Evolutionary conservation across 2,329 filamentous ascomycete species (phyloP).

Genomic region (Pezicula carpinea): DNA sequence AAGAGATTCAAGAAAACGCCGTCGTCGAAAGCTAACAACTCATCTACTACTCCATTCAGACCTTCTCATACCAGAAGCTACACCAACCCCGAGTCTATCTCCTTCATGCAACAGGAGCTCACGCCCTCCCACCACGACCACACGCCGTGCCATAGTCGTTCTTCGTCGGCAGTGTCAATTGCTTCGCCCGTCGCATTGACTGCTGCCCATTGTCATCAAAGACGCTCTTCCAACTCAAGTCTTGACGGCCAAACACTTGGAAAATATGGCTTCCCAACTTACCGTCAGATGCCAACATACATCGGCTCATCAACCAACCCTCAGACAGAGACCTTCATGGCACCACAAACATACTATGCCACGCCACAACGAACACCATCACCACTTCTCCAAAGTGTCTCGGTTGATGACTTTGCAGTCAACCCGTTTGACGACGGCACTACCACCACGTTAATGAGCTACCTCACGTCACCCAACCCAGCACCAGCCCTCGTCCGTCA

Average conservation of each 20-base stretch:
- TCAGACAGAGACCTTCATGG: constrained; percentile 40
- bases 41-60: constrained; percentile 32
- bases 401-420: constrained; percentile 28
- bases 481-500: constrained; percentile 77
- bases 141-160: constrained; percentile 3
- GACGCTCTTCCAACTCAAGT: constrained; percentile 63
- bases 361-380: constrained; percentile 38
- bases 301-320: constrained; percentile 28
- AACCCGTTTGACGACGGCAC: constrained; percentile 29
- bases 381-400: constrained; percentile 31
- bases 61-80: constrained; percentile 52
- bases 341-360: constrained; percentile 32
- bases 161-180: constrained; percentile 23
- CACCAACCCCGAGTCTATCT: constrained; percentile 54
- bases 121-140: constrained; percentile 19
- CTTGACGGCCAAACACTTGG: constrained; percentile 62
- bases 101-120: constrained; percentile 28
- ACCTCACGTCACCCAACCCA: constrained; percentile 76
- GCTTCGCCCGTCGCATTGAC: constrained; percentile 26
- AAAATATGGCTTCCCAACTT: constrained; percentile 79
- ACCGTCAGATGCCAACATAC: constrained; percentile 66
- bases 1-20: constrained; percentile 52
- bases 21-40: constrained; percentile 11
- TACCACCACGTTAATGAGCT: constrained; percentile 69
- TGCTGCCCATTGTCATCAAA: constrained; percentile 35